These are phyloP conservation scores for Podospora pseudocomata DNA, from an alignment of 495 filamentous ascomycete species.

Conservation along the genomic window DNA sequence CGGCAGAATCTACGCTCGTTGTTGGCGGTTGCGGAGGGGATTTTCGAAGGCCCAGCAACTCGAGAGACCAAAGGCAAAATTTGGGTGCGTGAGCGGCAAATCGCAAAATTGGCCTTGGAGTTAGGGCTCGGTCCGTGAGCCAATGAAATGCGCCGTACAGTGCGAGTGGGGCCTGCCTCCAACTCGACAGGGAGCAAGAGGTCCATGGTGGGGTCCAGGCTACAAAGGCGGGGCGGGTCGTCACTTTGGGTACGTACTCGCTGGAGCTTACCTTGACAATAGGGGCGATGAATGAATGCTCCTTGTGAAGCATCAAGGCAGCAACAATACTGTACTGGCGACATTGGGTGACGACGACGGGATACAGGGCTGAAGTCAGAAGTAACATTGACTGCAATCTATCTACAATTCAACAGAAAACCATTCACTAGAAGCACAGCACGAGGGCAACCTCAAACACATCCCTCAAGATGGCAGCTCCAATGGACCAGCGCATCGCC, in stretches of 20 bases:
- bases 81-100: constrained; percentile 35
- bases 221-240: neutral
- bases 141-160: constrained; percentile 22
- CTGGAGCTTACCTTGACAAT: neutral
- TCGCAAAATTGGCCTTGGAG: constrained; percentile 27
- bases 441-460: neutral
- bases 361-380: neutral
- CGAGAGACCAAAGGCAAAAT: constrained; percentile 35
- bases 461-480: constrained; percentile 62
- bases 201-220: neutral
- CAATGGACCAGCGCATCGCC: constrained; percentile 57
- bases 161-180: constrained; percentile 10
- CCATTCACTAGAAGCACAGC: neutral
- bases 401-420: neutral
- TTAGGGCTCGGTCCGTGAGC: constrained; percentile 31
- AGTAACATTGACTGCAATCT: neutral
- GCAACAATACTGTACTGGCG: neutral
- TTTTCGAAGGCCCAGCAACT: constrained; percentile 31
- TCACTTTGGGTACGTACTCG: neutral
- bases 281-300: neutral
- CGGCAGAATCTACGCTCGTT: constrained; percentile 44
- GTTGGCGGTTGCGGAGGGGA: constrained; percentile 38
- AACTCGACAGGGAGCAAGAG: neutral
- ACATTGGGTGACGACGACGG: neutral
- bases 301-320: neutral